These are phyloP conservation scores for Tolypocladium paradoxum DNA, from an alignment of 2,329 filamentous ascomycete genomes.

Conservation along the genomic window DNA sequence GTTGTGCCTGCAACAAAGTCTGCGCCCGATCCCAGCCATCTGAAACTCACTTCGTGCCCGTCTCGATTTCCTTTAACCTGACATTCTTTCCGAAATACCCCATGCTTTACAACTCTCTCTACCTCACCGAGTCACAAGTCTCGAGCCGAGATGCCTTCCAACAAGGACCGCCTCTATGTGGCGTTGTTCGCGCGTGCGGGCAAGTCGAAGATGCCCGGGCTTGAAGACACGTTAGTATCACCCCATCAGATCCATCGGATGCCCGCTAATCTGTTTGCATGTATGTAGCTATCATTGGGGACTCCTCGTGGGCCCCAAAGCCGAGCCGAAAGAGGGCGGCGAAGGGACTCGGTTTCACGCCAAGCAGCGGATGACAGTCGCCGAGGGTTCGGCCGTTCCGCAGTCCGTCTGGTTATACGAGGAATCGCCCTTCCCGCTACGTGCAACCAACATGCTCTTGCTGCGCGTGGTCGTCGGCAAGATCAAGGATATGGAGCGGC, in stretches of 20 bases:
- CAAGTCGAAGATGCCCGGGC: not conserved
- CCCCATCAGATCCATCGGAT: not conserved
- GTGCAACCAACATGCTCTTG: not conserved
- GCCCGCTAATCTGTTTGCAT: not conserved
- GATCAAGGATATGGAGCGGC: no score
- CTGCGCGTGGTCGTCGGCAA: no score
- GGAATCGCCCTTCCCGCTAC: not conserved
- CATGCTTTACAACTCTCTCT: not conserved
- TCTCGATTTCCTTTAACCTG: no score
- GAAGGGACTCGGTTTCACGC: not conserved
- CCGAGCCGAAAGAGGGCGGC: not conserved
- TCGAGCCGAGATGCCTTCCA: not conserved
- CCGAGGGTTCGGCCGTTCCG: not conserved
- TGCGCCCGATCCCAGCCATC: no score
- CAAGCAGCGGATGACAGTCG: not conserved
- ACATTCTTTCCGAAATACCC: not conserved
- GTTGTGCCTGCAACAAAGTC: not conserved
- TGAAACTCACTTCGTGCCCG: no score
- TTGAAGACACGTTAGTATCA: not conserved
- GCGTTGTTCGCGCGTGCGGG: not conserved
- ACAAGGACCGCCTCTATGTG: conserved; percentile 2
- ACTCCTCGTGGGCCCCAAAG: not conserved
- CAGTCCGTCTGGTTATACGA: not conserved
- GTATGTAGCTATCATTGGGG: not conserved
- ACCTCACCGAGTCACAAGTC: no score